Conservation (phyloP, 352 stramenopile species). For the Globisporangium takayamanum region DNA sequence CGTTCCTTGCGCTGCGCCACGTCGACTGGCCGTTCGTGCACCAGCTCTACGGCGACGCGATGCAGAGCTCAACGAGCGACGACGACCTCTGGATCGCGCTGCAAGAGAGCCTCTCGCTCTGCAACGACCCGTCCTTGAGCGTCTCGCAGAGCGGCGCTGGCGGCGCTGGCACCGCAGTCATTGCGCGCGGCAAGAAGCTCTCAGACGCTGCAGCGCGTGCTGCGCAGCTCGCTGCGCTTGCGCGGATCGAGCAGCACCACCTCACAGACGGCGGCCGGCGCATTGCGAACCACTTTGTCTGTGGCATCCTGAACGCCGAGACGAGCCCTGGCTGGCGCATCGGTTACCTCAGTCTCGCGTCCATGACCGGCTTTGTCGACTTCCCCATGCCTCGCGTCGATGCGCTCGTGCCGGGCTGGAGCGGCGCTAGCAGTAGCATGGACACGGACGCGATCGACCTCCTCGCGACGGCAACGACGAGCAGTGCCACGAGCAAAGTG, state of each 20-base stretch:
- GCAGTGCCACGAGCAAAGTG: conserved; percentile 7
- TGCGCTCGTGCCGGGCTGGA: conserved; percentile 49
- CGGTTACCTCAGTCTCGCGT: conserved; percentile 61
- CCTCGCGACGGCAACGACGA: conserved; percentile 3
- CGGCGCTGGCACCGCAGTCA: neutral
- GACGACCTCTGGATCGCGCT: conserved; percentile 79
- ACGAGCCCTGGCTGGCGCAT: conserved; percentile 74
- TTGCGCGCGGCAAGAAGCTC: conserved; percentile 24
- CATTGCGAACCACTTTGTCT: conserved; percentile 66
- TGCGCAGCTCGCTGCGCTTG: conserved; percentile 30
- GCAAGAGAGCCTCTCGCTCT: conserved; percentile 65
- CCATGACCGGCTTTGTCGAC: conserved; percentile 79
- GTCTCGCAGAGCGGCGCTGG: conserved; percentile 24
- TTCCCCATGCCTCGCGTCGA: conserved; percentile 61
- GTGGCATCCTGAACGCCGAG: conserved; percentile 61
- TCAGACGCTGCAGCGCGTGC: conserved; percentile 16
- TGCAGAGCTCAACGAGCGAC: conserved; percentile 53
- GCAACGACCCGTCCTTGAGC: conserved; percentile 56
- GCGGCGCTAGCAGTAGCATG: neutral
- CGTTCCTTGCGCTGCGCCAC: conserved; percentile 35
- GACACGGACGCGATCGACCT: neutral
- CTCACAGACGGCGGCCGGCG: conserved; percentile 42
- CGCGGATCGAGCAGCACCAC: conserved; percentile 44
- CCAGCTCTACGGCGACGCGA: conserved; percentile 62
- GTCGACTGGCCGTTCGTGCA: conserved; percentile 68